phyloP scores from a whole-genome alignment of 2,329 filamentous ascomycete species.

The Talaromyces verruculosus region DNA sequence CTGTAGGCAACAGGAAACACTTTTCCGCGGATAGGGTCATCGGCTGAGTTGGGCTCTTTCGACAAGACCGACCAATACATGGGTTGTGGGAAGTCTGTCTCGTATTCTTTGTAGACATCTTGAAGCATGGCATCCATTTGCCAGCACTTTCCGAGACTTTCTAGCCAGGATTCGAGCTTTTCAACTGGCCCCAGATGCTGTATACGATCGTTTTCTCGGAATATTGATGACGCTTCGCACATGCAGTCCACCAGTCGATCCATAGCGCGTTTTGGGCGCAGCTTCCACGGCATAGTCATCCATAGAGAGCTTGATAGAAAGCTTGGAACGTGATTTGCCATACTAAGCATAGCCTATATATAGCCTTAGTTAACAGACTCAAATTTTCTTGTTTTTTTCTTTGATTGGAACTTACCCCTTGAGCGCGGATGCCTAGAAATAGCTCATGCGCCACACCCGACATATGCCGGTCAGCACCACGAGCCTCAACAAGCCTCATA shows the following conservation, averaged over 20 bases:
- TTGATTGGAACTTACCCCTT: constrained; percentile 24
- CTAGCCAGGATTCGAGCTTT: constrained; percentile 23
- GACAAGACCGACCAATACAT: constrained; percentile 35
- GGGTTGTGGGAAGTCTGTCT: constrained; percentile 26
- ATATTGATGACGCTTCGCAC: constrained; percentile 28
- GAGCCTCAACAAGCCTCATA: constrained; percentile 33
- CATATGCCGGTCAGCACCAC: constrained; percentile 35
- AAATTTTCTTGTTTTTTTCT: too few species aligned
- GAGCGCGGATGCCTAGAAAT: constrained; percentile 34
- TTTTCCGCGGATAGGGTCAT: constrained; percentile 19
- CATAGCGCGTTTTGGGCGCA: constrained; percentile 27
- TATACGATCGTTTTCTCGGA: constrained; percentile 25
- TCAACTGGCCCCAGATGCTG: constrained; percentile 22
- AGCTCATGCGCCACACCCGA: constrained; percentile 35
- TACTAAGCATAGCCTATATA: constrained; percentile 32
- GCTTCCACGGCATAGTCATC: constrained; percentile 34
- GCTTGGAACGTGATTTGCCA: constrained; percentile 27
- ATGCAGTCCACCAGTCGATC: constrained; percentile 36
- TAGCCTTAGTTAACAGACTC: background rate
- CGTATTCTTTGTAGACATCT: constrained; percentile 29
- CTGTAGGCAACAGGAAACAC: constrained; percentile 35
- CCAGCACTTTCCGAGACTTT: constrained; percentile 31
- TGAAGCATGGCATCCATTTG: constrained; percentile 30
- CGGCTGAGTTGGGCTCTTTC: constrained; percentile 15
- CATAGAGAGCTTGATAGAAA: constrained; percentile 34